phyloP scores from a whole-genome alignment of 106 monocot genomes.

The Dendrobium huoshanense region DNA sequence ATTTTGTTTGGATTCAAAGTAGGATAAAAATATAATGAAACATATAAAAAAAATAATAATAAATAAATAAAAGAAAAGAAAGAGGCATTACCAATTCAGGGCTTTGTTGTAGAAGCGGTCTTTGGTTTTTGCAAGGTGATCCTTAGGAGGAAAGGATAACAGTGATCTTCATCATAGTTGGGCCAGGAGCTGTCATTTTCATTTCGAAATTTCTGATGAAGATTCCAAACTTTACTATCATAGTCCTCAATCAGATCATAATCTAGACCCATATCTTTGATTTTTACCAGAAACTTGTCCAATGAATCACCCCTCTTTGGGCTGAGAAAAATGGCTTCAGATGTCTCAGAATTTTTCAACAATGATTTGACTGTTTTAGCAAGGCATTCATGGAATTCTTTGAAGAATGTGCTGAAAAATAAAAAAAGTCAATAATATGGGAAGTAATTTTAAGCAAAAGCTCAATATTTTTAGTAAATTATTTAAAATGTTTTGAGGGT shows the following conservation, averaged over 20 bases:
- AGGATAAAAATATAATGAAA: no score
- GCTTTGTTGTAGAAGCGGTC: background rate
- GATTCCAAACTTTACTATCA: constrained; percentile 53
- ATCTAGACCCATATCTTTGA: constrained; percentile 41
- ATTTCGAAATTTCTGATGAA: constrained; percentile 52
- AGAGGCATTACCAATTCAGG: background rate
- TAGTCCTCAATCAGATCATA: constrained; percentile 75
- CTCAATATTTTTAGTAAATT: background rate
- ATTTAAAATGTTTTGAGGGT: background rate
- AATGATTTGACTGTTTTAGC: constrained; percentile 54
- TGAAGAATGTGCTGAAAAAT: constrained; percentile 82
- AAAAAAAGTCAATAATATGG: background rate
- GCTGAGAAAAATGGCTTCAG: constrained; percentile 75
- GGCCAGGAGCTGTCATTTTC: constrained; percentile 60
- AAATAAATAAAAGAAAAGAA: no score
- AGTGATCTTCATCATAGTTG: constrained; percentile 76
- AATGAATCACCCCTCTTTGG: constrained; percentile 91
- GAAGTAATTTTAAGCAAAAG: background rate
- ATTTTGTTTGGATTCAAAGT: no score
- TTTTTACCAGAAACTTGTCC: constrained; percentile 51
- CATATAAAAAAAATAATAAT: background rate
- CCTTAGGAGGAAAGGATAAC: constrained; percentile 74
- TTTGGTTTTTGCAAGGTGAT: constrained; percentile 17
- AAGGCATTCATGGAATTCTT: constrained; percentile 83
- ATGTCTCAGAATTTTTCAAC: constrained; percentile 50